Percentiles rank a stretch among this genome's conserved stretches.
Evolutionary conservation across 768 basidiomycete species (phyloP).

Genomic region (Xerocomellus dryophilus): DNA sequence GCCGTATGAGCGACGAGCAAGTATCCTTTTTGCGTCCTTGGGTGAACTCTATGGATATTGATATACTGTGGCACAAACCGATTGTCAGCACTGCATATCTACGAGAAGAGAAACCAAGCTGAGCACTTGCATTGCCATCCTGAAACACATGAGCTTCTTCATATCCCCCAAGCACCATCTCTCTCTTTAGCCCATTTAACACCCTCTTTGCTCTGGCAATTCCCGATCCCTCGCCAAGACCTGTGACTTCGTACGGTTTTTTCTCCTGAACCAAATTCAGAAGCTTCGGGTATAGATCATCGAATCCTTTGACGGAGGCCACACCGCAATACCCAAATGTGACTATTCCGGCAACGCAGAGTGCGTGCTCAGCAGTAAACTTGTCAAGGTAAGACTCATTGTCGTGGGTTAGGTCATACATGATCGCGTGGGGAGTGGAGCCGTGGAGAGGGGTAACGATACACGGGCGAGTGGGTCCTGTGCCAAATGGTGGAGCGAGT

Average conservation of each 20-base stretch:
- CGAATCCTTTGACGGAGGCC: conserved; percentile 95
- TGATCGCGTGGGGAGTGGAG: conserved; percentile 84
- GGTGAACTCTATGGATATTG: conserved; percentile 87
- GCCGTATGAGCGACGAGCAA: conserved; percentile 90
- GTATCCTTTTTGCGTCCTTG: conserved; percentile 86
- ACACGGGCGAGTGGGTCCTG: conserved; percentile 72
- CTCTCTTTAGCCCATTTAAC: conserved; percentile 82
- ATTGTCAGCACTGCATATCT: conserved; percentile 1
- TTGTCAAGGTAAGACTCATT: conserved; percentile 92
- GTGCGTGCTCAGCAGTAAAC: conserved; percentile 88
- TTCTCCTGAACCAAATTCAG: conserved; percentile 85
- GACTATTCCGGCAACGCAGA: conserved; percentile 91
- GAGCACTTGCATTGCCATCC: conserved; percentile 79
- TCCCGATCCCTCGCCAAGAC: conserved; percentile 52
- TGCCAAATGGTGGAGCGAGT: conserved; percentile 77
- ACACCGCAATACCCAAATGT: conserved; percentile 86
- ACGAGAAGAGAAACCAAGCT: not conserved
- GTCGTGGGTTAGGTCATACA: conserved; percentile 97
- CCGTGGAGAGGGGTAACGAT: conserved; percentile 79
- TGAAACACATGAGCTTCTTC: conserved; percentile 96
- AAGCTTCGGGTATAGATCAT: conserved; percentile 95
- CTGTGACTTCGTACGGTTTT: conserved; percentile 70
- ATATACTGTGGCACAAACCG: conserved; percentile 67
- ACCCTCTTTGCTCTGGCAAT: conserved; percentile 63
- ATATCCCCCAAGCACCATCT: conserved; percentile 86